Conservation (phyloP, 768 basidiomycete genomes). For the Russula compacta region DNA sequence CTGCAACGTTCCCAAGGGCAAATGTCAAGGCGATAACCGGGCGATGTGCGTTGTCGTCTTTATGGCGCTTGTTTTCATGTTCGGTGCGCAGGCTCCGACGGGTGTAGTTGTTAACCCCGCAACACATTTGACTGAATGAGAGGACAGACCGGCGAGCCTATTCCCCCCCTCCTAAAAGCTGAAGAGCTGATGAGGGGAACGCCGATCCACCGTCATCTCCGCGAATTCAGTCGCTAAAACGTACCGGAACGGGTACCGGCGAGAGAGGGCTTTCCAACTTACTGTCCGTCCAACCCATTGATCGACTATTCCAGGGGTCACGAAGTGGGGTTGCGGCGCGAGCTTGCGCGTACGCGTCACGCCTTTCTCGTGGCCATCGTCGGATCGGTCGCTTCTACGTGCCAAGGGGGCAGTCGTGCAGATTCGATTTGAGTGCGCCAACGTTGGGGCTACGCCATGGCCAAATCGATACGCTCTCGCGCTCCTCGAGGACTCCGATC, state of each 20-base stretch:
- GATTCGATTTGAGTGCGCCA: no score
- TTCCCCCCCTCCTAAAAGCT: background rate
- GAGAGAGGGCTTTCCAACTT: background rate
- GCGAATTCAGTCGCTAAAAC: background rate
- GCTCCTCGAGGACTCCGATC: no score
- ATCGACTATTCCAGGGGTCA: background rate
- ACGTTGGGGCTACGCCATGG: no score
- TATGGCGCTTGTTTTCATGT: background rate
- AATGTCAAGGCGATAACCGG: background rate
- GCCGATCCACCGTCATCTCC: conserved; percentile 2
- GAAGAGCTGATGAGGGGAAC: background rate
- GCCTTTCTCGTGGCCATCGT: no score
- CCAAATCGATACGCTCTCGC: no score
- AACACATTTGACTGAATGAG: background rate
- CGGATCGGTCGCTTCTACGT: no score
- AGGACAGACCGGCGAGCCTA: background rate
- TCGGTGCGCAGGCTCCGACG: background rate
- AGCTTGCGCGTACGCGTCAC: no score
- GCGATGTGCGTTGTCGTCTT: background rate
- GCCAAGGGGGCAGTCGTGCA: no score
- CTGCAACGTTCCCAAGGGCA: background rate
- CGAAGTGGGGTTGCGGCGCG: background rate
- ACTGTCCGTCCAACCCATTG: background rate
- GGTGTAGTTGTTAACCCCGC: background rate
- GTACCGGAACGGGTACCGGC: conserved; percentile 5